Evolutionary conservation across 805 yeast species (phyloP).

Genomic region (Pichia heedii): DNA sequence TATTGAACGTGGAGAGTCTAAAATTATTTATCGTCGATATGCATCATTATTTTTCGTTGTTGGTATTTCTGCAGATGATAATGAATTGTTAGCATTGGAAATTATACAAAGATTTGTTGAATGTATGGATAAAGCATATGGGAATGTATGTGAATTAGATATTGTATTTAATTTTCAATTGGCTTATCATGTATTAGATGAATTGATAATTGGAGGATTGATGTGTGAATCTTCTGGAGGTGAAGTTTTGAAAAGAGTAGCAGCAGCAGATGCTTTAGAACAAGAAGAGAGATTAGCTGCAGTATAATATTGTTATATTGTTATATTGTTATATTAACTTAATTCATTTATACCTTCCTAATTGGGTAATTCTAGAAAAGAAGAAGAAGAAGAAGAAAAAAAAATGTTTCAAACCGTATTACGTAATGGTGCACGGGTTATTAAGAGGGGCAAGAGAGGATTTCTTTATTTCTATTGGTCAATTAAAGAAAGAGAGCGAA

Average conservation of each 20-base stretch:
- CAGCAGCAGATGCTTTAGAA: conserved; percentile 13
- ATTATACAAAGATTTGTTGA: conserved; percentile 89
- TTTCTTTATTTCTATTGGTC: too few species aligned
- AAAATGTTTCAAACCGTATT: too few species aligned
- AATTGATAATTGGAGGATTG: conserved; percentile 80
- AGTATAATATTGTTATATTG: too few species aligned
- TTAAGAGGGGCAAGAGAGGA: too few species aligned
- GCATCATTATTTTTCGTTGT: conserved; percentile 88
- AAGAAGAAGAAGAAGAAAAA: too few species aligned
- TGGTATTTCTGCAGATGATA: conserved; percentile 75
- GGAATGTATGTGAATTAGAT: conserved; percentile 93
- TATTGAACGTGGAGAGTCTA: conserved; percentile 74
- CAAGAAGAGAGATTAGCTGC: conserved; percentile 33
- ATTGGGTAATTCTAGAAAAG: too few species aligned
- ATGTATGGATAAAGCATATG: conserved; percentile 91
- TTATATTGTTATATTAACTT: too few species aligned
- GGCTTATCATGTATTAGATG: conserved; percentile 89
- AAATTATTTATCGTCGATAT: conserved; percentile 83
- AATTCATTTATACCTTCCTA: too few species aligned
- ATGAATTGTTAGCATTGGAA: conserved; percentile 80
- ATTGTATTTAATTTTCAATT: conserved; percentile 92
- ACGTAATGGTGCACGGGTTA: too few species aligned
- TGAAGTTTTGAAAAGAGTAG: conserved; percentile 68
- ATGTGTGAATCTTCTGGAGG: conserved; percentile 74
- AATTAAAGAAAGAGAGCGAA: too few species aligned